These are phyloP conservation scores for Colletotrichum eremochloae DNA, from an alignment of 2,329 filamentous ascomycete species.

Conservation along the genomic window DNA sequence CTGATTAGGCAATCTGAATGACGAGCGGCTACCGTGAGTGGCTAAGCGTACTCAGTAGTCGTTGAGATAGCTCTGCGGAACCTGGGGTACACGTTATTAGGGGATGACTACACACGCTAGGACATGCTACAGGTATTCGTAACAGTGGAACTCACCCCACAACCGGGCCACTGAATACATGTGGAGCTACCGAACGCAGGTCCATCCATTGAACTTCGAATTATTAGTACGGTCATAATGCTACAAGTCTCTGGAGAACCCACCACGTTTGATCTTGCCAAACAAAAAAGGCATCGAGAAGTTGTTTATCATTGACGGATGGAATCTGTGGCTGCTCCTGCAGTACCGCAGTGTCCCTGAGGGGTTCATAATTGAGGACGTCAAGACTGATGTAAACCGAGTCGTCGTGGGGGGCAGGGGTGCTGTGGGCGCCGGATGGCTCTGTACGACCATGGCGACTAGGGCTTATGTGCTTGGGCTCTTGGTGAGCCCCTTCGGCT, in stretches of 20 bases:
- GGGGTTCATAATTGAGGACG: too few species aligned
- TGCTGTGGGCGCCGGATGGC: too few species aligned
- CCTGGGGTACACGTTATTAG: background rate
- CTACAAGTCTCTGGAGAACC: background rate
- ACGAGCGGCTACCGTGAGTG: background rate
- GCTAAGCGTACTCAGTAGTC: background rate
- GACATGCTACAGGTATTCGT: too few species aligned
- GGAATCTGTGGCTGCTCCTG: background rate
- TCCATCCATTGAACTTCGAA: too few species aligned
- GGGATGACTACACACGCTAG: too few species aligned
- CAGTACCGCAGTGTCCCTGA: background rate
- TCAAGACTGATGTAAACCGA: background rate
- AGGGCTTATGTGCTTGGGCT: too few species aligned
- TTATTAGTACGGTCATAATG: background rate
- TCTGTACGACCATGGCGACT: too few species aligned
- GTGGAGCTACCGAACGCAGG: too few species aligned
- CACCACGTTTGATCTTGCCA: background rate
- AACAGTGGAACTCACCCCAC: background rate
- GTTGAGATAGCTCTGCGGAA: too few species aligned
- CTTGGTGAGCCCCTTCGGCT: too few species aligned
- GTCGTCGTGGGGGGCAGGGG: background rate
- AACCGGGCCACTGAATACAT: background rate
- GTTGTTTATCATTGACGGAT: background rate
- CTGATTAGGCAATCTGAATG: too few species aligned
- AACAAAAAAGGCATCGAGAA: background rate